A percentile compares a stretch with the other conserved stretches of the same genome.
These are phyloP conservation scores for Tuber melanosporum DNA, from an alignment of 495 filamentous ascomycete genomes.

Conservation along the genomic window DNA sequence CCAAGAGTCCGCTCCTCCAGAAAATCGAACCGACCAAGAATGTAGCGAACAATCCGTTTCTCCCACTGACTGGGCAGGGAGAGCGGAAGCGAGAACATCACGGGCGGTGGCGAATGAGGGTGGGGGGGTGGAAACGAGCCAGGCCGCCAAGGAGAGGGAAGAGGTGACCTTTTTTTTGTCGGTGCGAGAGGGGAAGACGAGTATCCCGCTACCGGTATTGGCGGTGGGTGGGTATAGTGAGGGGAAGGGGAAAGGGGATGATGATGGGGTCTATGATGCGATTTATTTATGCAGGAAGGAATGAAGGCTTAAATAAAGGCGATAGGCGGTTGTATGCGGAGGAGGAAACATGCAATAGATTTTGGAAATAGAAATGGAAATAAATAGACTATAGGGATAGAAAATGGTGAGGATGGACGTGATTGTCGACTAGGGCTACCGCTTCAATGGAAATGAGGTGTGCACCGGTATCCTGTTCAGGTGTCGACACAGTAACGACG, in stretches of 20 bases:
- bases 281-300: conserved; percentile 3
- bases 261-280: not conserved
- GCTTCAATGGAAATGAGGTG: not conserved
- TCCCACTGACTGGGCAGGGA: conserved; percentile 37
- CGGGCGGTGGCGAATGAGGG: not conserved
- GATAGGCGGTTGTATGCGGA: not conserved
- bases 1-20: conserved; percentile 37
- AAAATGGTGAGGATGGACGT: not conserved
- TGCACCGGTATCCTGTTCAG: not conserved
- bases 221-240: not conserved
- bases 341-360: not conserved
- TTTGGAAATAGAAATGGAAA: not conserved
- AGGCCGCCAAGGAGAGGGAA: not conserved
- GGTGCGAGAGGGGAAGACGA: not conserved
- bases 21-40: conserved; percentile 33
- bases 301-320: not conserved
- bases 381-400: not conserved
- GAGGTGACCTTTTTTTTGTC: not conserved
- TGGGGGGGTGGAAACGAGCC: not conserved
- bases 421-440: not conserved
- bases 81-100: conserved; percentile 33
- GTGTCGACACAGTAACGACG: not conserved
- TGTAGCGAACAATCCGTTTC: conserved; percentile 38
- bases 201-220: not conserved
- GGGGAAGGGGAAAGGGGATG: not conserved